Conservation (phyloP, 2,329 filamentous ascomycete species). For the Celoporthe dispersa region DNA sequence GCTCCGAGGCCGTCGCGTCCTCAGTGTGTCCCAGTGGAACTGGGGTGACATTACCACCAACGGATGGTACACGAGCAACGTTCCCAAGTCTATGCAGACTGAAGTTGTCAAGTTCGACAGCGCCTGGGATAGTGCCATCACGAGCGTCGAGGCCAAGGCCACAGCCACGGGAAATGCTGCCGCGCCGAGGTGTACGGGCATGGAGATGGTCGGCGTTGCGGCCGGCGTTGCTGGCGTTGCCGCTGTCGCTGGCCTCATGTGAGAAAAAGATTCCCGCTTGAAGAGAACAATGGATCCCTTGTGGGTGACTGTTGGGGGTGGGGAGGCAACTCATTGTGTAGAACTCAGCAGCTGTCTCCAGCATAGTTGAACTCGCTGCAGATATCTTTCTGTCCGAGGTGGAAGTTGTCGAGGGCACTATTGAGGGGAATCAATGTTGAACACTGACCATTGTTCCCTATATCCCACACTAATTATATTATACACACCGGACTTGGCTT, state of each 20-base stretch:
- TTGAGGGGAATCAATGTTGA: no score
- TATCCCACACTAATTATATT: no score
- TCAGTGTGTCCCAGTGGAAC: conserved; percentile 28
- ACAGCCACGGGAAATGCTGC: conserved; percentile 19
- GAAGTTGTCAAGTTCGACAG: conserved; percentile 27
- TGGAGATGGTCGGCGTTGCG: conserved; percentile 22
- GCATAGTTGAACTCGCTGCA: no score
- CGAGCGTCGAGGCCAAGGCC: conserved; percentile 29
- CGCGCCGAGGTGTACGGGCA: conserved; percentile 24
- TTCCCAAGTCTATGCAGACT: conserved; percentile 25
- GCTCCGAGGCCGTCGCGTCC: conserved; percentile 25
- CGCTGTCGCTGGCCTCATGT: conserved; percentile 25
- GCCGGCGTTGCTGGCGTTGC: conserved; percentile 26
- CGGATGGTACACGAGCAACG: conserved; percentile 28
- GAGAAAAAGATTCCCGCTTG: no score
- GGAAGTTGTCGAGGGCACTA: no score
- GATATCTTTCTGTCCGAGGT: no score
- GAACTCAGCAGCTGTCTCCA: no score
- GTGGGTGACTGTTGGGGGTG: no score
- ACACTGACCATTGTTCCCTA: no score
- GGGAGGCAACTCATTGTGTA: no score
- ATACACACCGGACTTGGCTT: no score
- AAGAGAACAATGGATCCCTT: no score
- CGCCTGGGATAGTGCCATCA: conserved; percentile 27
- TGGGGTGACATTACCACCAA: conserved; percentile 31